Base-by-base conservation (phyloP, 2,329 filamentous ascomycete species). In the Hypoxylon sp. region DNA sequence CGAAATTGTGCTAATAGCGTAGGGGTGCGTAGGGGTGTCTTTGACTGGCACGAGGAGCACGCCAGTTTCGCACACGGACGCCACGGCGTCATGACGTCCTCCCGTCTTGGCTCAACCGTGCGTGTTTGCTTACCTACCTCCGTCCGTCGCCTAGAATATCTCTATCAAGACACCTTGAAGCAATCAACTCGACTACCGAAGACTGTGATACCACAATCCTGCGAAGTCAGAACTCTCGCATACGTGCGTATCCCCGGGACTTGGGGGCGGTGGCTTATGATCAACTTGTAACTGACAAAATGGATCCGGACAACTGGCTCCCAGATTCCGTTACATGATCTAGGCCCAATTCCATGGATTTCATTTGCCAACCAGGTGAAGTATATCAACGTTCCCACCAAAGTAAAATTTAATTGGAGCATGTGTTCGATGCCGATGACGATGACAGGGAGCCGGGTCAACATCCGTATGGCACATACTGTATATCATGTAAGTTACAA, bases 161-260 rank as follows among this genome's bases (percentile, higher is more conserved):
- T n/a, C n/a, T n/a, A n/a, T n/a, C n/a, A n/a, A n/a, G 9, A 15
- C 29, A 21, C 15, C 17, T 35, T 25, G 31, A 20, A 20, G 20
- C 19, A 43, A 49, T 35, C 45, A 34, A 13, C 17, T 29, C 36
- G 37, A n/a, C 8, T 30, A 23, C 15, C 29, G 19, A 37, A 16
- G 7, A 42, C 15, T 20, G 19, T 21, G 17, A 35, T 27, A 35
- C 16, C 11, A 17, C n/a, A n/a, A n/a, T n/a, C n/a, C n/a, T n/a
- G n/a, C n/a, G 20, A 43, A 12, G 31, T 15, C 13, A 21, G 16
- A 8, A 11, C n/a, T 27, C 3, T 23, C 6, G 13, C 13, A 16
- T 52, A 41, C 44, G 44, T 36, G 30, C 44, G 32, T 49, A 43
- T n/a, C n/a, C n/a, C n/a, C 21, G 16, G 43, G n/a, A 23, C 15